phyloP scores from a whole-genome alignment of 495 filamentous ascomycete species.

The Penicillium desertorum region DNA sequence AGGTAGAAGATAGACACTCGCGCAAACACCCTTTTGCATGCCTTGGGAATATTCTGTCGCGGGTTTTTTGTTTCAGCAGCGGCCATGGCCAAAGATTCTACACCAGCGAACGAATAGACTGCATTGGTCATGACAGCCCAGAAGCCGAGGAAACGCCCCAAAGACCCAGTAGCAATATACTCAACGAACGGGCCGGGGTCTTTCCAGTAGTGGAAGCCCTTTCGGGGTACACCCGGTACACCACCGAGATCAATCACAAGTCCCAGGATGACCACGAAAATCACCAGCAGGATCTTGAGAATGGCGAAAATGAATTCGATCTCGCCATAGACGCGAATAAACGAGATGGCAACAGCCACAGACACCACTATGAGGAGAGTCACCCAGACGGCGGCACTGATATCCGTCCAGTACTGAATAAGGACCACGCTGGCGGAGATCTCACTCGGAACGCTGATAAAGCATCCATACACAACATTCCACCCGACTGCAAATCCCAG shows the following conservation, averaged over 20 bases:
- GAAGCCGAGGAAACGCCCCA: slow-evolving; percentile 55
- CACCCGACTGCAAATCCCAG: slow-evolving; percentile 63
- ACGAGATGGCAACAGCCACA: slow-evolving; percentile 51
- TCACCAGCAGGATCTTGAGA: slow-evolving; percentile 50
- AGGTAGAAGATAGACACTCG: slow-evolving; percentile 48
- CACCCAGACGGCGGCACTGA: slow-evolving; percentile 55
- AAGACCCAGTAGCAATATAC: slow-evolving; percentile 40
- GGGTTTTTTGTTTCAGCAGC: slow-evolving; percentile 50
- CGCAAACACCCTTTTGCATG: slow-evolving; percentile 45
- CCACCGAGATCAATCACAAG: slow-evolving; percentile 46
- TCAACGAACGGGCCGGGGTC: slow-evolving; percentile 52
- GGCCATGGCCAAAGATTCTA: slow-evolving; percentile 53
- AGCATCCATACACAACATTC: slow-evolving; percentile 49
- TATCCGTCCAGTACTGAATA: slow-evolving; percentile 59
- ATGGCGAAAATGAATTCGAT: slow-evolving; percentile 45
- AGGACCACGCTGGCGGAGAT: slow-evolving; percentile 62
- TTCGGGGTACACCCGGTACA: slow-evolving; percentile 31
- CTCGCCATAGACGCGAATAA: slow-evolving; percentile 50
- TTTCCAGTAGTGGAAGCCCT: slow-evolving; percentile 53
- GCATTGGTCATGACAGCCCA: slow-evolving; percentile 60
- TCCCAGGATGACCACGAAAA: slow-evolving; percentile 53
- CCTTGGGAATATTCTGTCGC: slow-evolving; percentile 45
- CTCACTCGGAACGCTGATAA: slow-evolving; percentile 66
- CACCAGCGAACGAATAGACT: slow-evolving; percentile 58
- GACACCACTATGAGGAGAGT: slow-evolving; percentile 55